Base-by-base conservation (phyloP, 164 flowering plant species). In the Berberis thunbergii region DNA sequence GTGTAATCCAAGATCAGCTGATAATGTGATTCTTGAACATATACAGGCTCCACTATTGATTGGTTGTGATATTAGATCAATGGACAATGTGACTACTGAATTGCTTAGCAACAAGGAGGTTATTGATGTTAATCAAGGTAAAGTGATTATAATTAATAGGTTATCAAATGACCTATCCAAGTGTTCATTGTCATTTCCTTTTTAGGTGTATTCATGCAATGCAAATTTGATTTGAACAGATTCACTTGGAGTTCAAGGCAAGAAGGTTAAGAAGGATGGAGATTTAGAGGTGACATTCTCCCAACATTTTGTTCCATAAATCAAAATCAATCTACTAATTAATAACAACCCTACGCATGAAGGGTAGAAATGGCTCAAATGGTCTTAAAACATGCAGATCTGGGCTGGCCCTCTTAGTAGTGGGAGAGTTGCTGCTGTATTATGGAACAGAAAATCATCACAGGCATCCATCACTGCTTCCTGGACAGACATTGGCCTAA, bases 241-340 rank as follows among this genome's bases (percentile, higher is more conserved):
- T 68, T 70, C 69, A 68, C 87, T 83, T 63, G 97, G 95, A 73
- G 77, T 81, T 66, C 97, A 84, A 70, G 97, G 92, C 48, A 83
- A 79, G 67, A 90, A 85, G 76, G 83, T 87, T 7, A 82, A 82
- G 65, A 67, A 63, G 45, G 62, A 80, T 45, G 86, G 87, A 2
- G 81, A 82, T 62, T 69, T 83, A 10, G 97, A 87, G 91, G 93
- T 85, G 4, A 26, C 2, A 2, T 54, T n/a, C 39, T 13, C 40
- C n/a, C 40, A 3, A 54, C n/a, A 54, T 2, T 39, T n/a, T 39
- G 1, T 13, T n/a, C 26, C 26, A 26, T 26, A 26, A 26, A 26
- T 26, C 26, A 26, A 26, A 26, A 26, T 0, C 26, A 26, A 26
- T 26, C 26, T 26, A 26, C 26, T 26, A 26, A 26, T 26, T 26